Conservation (phyloP, 164 flowering plant genomes). For the Vitis cinerea region DNA sequence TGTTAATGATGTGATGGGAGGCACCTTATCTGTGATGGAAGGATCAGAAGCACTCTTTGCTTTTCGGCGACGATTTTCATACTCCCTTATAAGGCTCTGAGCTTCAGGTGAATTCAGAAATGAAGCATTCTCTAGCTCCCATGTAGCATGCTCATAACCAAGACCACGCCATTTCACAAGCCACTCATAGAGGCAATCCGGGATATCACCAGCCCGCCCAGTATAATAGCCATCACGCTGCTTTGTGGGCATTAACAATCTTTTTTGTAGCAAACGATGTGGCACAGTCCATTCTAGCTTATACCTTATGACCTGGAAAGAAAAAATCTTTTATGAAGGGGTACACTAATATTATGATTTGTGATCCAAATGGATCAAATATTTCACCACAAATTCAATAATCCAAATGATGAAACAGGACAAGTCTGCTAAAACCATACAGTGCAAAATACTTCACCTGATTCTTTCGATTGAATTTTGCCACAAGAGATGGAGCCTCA, state of each 20-base stretch:
- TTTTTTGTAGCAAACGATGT: constrained; percentile 58
- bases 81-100: constrained; percentile 42
- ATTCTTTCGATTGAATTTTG: constrained; percentile 33
- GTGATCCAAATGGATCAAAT: neutral
- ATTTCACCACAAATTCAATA: neutral
- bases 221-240: constrained; percentile 15
- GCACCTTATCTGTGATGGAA: constrained; percentile 37
- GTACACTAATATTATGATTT: neutral
- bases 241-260: constrained; percentile 30
- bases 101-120: constrained; percentile 47
- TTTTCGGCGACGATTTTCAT: constrained; percentile 45
- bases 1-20: too few relatives aligned
- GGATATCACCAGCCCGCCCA: neutral
- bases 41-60: constrained; percentile 28
- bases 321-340: neutral
- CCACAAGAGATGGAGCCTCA: constrained; percentile 56
- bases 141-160: constrained; percentile 64
- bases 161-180: constrained; percentile 88
- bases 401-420: neutral
- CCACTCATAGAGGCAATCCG: constrained; percentile 55
- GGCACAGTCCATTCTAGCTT: constrained; percentile 65
- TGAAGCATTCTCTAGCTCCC: constrained; percentile 69
- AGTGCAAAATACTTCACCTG: constrained; percentile 26
- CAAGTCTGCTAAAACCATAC: neutral
- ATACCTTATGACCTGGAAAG: constrained; percentile 39